These are phyloP conservation scores for Polysphondylium violaceum DNA, from an alignment of 78 protist species.

Conservation along the genomic window DNA sequence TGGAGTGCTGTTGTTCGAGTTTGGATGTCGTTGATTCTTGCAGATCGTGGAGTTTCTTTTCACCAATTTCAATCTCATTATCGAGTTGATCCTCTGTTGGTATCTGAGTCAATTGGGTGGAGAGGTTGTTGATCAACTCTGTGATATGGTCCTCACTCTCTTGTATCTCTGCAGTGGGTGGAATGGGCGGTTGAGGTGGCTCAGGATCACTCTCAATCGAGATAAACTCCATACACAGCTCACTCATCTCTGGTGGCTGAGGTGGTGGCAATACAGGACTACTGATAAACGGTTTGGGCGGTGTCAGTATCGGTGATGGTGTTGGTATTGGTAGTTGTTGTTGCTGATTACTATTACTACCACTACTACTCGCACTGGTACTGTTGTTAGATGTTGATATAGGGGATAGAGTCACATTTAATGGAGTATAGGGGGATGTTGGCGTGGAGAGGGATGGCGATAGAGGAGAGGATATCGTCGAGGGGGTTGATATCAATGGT, in stretches of 20 bases:
- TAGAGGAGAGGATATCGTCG: background rate
- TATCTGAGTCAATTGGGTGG: background rate
- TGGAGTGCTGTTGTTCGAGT: background rate
- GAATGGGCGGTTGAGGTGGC: background rate
- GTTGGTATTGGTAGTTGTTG: background rate
- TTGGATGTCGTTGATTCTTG: background rate
- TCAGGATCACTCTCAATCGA: too few relatives aligned
- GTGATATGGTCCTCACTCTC: background rate
- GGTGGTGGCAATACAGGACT: too few relatives aligned
- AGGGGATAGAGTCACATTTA: background rate
- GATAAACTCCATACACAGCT: too few relatives aligned
- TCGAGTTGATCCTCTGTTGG: slow-evolving; percentile 13
- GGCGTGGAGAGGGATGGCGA: background rate
- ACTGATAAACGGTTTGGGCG: background rate
- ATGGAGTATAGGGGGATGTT: slow-evolving; percentile 20
- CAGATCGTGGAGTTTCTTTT: background rate
- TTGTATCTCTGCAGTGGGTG: slow-evolving; percentile 20
- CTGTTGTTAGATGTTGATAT: slow-evolving; percentile 6
- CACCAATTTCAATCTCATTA: slow-evolving; percentile 12
- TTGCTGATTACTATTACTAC: background rate
- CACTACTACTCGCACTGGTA: background rate
- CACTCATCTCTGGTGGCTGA: background rate
- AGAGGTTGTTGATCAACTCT: background rate
- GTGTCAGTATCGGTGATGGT: background rate
- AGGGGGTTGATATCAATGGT: background rate